A percentile compares a stretch with the other conserved stretches of the same genome.
These are phyloP conservation scores for Silene uniflora DNA, from an alignment of 148 eudicot genomes.

Conservation along the genomic window DNA sequence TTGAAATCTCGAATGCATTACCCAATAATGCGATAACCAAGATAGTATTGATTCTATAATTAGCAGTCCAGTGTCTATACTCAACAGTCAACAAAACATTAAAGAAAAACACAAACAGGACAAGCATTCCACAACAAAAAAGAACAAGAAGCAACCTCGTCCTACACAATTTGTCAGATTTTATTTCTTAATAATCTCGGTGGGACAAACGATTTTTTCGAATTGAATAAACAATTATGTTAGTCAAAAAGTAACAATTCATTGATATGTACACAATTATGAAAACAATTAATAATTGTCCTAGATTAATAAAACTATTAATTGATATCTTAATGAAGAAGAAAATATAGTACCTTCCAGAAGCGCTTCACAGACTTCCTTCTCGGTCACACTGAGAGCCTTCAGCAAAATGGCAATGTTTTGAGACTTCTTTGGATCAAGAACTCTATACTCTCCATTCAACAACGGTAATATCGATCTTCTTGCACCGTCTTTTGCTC, in stretches of 20 bases:
- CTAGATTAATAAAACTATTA: background rate
- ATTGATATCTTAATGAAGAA: background rate
- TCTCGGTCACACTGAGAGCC: constrained; percentile 65
- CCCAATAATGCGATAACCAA: background rate
- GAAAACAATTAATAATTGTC: background rate
- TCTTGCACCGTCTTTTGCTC: constrained; percentile 34
- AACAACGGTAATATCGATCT: constrained; percentile 25
- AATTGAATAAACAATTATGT: constrained; percentile 5
- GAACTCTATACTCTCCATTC: constrained; percentile 50
- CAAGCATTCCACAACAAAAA: constrained; percentile 12
- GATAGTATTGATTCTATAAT: constrained; percentile 2
- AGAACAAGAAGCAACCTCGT: constrained; percentile 22
- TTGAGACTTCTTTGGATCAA: constrained; percentile 71
- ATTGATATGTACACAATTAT: background rate
- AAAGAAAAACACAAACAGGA: constrained; percentile 1
- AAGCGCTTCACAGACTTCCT: constrained; percentile 68
- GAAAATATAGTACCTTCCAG: constrained; percentile 44
- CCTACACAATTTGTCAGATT: background rate
- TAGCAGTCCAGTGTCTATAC: background rate
- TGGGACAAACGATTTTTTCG: background rate
- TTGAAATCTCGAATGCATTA: background rate
- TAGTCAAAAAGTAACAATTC: constrained; percentile 11
- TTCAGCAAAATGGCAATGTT: constrained; percentile 65
- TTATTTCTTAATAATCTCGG: background rate
- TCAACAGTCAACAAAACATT: constrained; percentile 8